Base-by-base conservation (phyloP, 2,329 filamentous ascomycete species). In the Botrytis aclada region DNA sequence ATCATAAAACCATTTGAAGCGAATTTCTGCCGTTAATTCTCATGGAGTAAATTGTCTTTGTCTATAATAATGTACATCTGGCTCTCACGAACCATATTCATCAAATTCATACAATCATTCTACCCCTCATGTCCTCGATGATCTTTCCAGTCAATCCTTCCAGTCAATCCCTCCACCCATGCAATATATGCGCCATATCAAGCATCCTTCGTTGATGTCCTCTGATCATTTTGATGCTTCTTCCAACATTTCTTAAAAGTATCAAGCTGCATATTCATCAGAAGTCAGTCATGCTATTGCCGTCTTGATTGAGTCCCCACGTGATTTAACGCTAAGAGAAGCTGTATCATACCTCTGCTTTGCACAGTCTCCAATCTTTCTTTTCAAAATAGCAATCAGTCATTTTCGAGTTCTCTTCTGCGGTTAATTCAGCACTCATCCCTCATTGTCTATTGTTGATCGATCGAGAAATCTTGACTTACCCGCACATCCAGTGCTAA, bases 301-400 rank as follows among this genome's bases (percentile, higher is more conserved):
- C 47, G 47, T 16, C n/a, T 45, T 54, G 22, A 67, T 63, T 3
- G 25, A 10, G 10, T 61, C 39, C 2, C 2, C 70, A 72, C 70
- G 70, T 72, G 70, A 72, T 37, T 25, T 47, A 39, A 74, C 77
- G 74, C 76, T 75, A 79, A 77, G 60, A 70, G 65, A 71, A 74
- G 62, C 45, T 67, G 69, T 71, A 37, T 67, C 56, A 63, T 82
- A 97, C 95, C 89, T 98, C 95, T 77, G 90, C 86, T 80, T 92
- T 92, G 83, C 96, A 99, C 73, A 88, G 86, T 78, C 96, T 87
- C 95, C 96, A 99, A 81, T 99, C 96, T 82, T 95, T 97, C 87
- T 95, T 97, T 72, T 95, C 94, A 80, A 89, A 97, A 82, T 97
- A 97, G 83, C 96, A 99, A 82, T 98, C 93, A 51, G 94, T 98